These are phyloP conservation scores for Populus hybrid DNA, from an alignment of 441 rosid genomes.

Conservation along the genomic window DNA sequence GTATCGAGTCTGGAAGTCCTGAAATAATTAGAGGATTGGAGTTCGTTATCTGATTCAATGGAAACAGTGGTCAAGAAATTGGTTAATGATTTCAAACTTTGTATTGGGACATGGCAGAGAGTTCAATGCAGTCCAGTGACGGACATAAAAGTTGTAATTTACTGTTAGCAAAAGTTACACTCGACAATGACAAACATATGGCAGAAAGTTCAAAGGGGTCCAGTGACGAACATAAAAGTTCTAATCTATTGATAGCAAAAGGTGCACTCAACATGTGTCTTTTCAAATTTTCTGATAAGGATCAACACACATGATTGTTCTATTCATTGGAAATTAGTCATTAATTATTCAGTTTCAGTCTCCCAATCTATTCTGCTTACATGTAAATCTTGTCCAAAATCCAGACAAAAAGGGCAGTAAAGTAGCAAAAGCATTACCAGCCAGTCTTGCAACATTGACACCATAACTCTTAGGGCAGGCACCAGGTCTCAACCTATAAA, in stretches of 20 bases:
- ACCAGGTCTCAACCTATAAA: conserved; percentile 73
- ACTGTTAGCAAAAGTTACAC: neutral
- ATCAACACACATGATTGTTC: neutral
- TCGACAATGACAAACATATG: neutral
- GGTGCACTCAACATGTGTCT: neutral
- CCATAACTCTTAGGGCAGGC: conserved; percentile 99
- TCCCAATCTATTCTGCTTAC: neutral
- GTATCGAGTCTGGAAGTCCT: conserved; percentile 80
- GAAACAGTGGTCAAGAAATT: neutral
- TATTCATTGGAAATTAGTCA: neutral
- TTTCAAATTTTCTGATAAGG: neutral
- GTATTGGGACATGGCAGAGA: neutral
- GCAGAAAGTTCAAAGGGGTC: no score
- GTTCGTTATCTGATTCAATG: neutral
- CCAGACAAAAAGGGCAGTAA: conserved; percentile 7
- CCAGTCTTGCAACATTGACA: conserved; percentile 94
- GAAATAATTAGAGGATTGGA: conserved; percentile 22
- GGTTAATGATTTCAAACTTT: neutral
- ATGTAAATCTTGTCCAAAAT: neutral
- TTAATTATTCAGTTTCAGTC: neutral
- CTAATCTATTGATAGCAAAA: neutral
- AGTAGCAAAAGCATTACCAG: conserved; percentile 43
- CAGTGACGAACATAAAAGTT: neutral
- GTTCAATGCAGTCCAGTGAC: neutral
- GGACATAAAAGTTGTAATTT: neutral